Percentiles rank a stretch among this genome's conserved stretches.
Evolutionary conservation across 495 filamentous ascomycete genomes (phyloP).

Genomic region (Aspergillus coremiiformis): DNA sequence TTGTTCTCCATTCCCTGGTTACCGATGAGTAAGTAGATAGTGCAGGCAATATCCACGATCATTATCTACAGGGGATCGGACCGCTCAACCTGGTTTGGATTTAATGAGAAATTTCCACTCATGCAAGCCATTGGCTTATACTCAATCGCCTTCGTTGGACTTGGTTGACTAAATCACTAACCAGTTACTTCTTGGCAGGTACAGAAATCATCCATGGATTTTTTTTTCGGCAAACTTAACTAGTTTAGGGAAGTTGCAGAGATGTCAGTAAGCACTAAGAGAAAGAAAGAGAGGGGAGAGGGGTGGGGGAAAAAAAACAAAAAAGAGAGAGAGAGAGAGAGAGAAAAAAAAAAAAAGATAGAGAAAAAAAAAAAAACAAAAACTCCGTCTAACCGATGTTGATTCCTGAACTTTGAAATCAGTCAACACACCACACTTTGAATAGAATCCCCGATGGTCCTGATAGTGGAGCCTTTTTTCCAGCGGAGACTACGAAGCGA

Average conservation of each 20-base stretch:
- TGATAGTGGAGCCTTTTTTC: not conserved
- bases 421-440: too few relatives aligned
- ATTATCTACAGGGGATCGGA: not conserved
- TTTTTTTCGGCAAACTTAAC: not conserved
- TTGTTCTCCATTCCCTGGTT: not conserved
- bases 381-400: too few relatives aligned
- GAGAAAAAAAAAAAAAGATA: not conserved
- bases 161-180: not conserved
- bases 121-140: not conserved
- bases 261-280: too few relatives aligned
- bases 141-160: not conserved
- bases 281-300: too few relatives aligned
- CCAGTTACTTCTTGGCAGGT: not conserved
- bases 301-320: too few relatives aligned
- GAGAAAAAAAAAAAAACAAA: not conserved
- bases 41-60: not conserved
- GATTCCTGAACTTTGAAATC: too few relatives aligned
- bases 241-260: too few relatives aligned
- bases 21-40: too few relatives aligned
- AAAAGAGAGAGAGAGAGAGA: too few relatives aligned
- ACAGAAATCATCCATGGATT: too few relatives aligned
- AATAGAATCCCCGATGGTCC: too few relatives aligned
- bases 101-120: constrained; percentile 1
- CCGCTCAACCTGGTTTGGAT: not conserved
- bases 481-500: too few relatives aligned